Evolutionary conservation across 352 stramenopile species (phyloP), one percentile per base, ranked within the genome.

Genomic region (Elongisporangium senticosum): DNA sequence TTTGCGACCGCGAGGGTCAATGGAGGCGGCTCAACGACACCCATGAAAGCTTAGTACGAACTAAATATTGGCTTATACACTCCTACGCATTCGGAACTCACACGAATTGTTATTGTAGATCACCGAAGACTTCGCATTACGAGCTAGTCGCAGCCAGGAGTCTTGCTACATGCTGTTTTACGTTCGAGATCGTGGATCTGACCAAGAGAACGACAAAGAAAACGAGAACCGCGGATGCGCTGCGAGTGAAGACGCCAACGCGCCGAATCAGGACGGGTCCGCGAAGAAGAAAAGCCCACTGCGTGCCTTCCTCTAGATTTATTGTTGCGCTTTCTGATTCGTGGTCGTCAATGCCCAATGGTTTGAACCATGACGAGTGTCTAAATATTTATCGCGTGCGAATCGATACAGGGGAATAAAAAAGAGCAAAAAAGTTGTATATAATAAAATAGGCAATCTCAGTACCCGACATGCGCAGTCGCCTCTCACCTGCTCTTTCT

Each of bases 151-250:
- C 26, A 90, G 82, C 26, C 84, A 92, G 43, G 82, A 93, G 57
- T 93, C 84, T 15, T 93, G 84, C 59, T 96, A 96, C 59, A 90
- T 96, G 80, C 74, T 94, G 26, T 93, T 96, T 57, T 96, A 94
- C 57, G 79, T 92, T 23, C 75, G 77, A 43, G 11, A 43, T 4
- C 33, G 11, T 17, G 33, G 33, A 39, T 63, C 64, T 4, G 69
- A 79, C 15, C 66, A 59, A 21, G 64, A 60, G 15, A 53, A 43
- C 48, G 80, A 86, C 63, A 91, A 93, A 53, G 81, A 93, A 67
- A 93, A 91, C 56, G 58, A 63, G 8, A 78, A 69, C 47, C 55
- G 51, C 15, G 51, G 21, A 23, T 23, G 28, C 24, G 22, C 58
- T 55, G 26, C 20, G 23, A n/a, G 13, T 6, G 43, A 63, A 4